These are phyloP conservation scores for Tolypocladium tropicale DNA, from an alignment of 2,329 filamentous ascomycete species.

Conservation along the genomic window DNA sequence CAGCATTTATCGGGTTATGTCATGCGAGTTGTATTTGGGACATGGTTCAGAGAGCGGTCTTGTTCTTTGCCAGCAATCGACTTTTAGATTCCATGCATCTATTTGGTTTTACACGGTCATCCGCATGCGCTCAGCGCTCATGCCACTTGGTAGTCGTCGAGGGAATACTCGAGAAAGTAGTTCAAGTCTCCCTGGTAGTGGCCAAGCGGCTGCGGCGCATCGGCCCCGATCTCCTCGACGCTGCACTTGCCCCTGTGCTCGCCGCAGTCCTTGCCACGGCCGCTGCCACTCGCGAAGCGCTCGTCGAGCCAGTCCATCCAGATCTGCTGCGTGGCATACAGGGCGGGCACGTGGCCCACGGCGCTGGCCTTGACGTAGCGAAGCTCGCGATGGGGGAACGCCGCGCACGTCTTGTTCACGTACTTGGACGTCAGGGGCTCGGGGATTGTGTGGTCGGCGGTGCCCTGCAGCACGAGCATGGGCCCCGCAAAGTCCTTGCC, in stretches of 20 bases:
- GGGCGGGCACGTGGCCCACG: conserved; percentile 6
- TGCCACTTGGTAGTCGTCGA: conserved; percentile 4
- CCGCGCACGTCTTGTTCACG: conserved; percentile 11
- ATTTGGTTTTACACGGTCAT: not conserved
- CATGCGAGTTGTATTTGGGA: not conserved
- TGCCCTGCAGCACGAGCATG: conserved; percentile 26
- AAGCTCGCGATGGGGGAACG: conserved; percentile 6
- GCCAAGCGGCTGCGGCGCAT: conserved; percentile 3
- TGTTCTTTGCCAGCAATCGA: not conserved
- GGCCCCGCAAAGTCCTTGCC: conserved; percentile 21
- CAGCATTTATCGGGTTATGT: not conserved
- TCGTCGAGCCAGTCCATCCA: conserved; percentile 15
- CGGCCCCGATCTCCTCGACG: conserved; percentile 1
- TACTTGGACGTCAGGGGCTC: conserved; percentile 4
- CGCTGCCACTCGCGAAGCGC: conserved; percentile 3
- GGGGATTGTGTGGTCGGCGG: conserved; percentile 10
- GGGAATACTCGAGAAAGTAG: conserved; percentile 4
- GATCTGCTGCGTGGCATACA: conserved; percentile 11
- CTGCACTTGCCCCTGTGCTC: not conserved
- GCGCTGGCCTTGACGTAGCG: conserved; percentile 10
- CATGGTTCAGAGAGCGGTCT: not conserved
- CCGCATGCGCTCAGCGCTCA: not conserved
- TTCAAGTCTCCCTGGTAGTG: conserved; percentile 5
- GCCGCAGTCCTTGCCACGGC: not conserved
- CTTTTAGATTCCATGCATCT: not conserved